These are phyloP conservation scores for Serpula lacrymans DNA, from an alignment of 768 basidiomycete species.

Conservation along the genomic window DNA sequence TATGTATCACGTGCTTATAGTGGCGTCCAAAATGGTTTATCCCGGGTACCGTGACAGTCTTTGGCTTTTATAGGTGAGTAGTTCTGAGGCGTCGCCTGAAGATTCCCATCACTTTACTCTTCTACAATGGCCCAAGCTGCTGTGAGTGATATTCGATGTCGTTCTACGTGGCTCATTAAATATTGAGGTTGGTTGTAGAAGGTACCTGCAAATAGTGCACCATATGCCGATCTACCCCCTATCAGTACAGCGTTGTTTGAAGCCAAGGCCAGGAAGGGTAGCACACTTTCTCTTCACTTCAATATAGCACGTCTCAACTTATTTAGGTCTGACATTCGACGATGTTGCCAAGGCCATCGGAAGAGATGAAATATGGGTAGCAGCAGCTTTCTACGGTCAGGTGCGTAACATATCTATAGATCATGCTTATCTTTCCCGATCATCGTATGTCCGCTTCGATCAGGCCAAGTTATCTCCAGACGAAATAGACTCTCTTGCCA, in stretches of 20 bases:
- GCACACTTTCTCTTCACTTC: background rate
- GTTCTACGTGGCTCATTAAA: background rate
- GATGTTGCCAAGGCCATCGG: conserved; percentile 61
- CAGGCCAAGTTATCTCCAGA: conserved; percentile 68
- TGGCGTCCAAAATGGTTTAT: too few species aligned
- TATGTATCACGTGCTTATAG: too few species aligned
- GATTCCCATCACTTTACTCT: conserved; percentile 4
- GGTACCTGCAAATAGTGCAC: conserved; percentile 39
- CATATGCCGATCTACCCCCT: conserved; percentile 51
- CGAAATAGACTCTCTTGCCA: conserved; percentile 52
- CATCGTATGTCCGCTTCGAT: background rate
- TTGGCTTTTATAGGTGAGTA: too few species aligned
- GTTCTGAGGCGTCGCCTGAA: too few species aligned
- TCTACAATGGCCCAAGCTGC: conserved; percentile 35
- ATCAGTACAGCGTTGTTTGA: conserved; percentile 51
- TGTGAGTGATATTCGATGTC: conserved; percentile 24
- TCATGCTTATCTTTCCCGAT: background rate
- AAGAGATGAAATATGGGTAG: conserved; percentile 80
- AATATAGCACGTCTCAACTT: conserved; percentile 1
- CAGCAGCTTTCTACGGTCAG: conserved; percentile 80
- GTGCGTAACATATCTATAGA: conserved; percentile 38
- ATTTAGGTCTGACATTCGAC: conserved; percentile 65
- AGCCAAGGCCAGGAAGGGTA: conserved; percentile 67
- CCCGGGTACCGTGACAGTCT: too few species aligned
- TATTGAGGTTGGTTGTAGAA: conserved; percentile 25